phyloP scores from a whole-genome alignment of 805 yeast genomes.

The Lachancea lanzarotensis region DNA sequence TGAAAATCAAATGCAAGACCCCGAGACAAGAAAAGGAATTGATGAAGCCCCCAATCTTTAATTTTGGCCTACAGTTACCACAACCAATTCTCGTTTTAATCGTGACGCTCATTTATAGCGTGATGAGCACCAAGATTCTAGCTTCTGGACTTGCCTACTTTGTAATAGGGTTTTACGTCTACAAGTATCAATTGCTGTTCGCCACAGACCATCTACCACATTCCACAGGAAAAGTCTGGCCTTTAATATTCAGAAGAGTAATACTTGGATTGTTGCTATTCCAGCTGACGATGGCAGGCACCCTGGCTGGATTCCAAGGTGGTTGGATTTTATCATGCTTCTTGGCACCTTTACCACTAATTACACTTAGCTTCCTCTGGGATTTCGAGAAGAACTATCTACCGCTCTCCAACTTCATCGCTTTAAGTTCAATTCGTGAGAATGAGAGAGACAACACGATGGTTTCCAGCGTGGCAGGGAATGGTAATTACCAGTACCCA shows the following conservation, averaged over 20 bases:
- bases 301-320: slow-evolving; percentile 67
- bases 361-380: slow-evolving; percentile 62
- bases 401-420: slow-evolving; percentile 80
- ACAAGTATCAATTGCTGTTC: slow-evolving; percentile 83
- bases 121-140: slow-evolving; percentile 80
- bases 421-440: slow-evolving; percentile 69
- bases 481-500: slow-evolving; percentile 69
- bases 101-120: slow-evolving; percentile 80
- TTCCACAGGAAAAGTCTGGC: slow-evolving; percentile 96
- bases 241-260: slow-evolving; percentile 75
- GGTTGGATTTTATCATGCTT: slow-evolving; percentile 70
- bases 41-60: slow-evolving; percentile 84
- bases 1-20: slow-evolving; percentile 59
- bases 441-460: slow-evolving; percentile 31
- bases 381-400: slow-evolving; percentile 74
- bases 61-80: slow-evolving; percentile 86
- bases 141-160: slow-evolving; percentile 82
- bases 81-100: slow-evolving; percentile 83
- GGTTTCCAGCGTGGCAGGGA: slow-evolving; percentile 20
- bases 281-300: slow-evolving; percentile 90
- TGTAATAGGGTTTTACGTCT: slow-evolving; percentile 77
- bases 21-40: slow-evolving; percentile 74
- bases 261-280: slow-evolving; percentile 74
- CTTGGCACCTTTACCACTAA: slow-evolving; percentile 68
- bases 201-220: slow-evolving; percentile 94